phyloP scores from a whole-genome alignment of 2,329 filamentous ascomycete species.

The Calonectria pteridis region DNA sequence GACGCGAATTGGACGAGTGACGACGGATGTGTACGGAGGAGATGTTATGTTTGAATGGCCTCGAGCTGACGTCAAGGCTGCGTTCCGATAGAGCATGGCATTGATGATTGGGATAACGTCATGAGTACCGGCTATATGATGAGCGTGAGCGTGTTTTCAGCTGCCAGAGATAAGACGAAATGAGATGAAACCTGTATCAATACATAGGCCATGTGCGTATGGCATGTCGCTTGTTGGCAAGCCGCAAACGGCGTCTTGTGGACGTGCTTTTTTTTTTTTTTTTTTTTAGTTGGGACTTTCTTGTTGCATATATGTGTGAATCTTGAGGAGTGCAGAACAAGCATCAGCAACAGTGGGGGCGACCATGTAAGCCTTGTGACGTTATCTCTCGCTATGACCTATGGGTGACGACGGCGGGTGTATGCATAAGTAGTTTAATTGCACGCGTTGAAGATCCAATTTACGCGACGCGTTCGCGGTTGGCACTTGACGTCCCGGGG shows the following conservation, averaged over 20 bases:
- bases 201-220: background rate
- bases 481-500: conserved; percentile 34
- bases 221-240: background rate
- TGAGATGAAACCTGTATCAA: conserved; percentile 14
- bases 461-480: conserved; percentile 43
- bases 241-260: conserved; percentile 7
- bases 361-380: background rate
- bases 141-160: background rate
- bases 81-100: conserved; percentile 57
- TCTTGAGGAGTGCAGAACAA: background rate
- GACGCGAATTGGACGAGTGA: conserved; percentile 69
- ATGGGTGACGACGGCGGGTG: background rate
- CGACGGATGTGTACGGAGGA: conserved; percentile 73
- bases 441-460: conserved; percentile 23
- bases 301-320: background rate
- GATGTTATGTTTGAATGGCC: conserved; percentile 76
- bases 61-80: conserved; percentile 71
- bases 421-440: background rate
- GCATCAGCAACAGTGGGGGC: background rate
- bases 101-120: background rate
- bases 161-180: background rate
- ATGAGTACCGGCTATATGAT: background rate
- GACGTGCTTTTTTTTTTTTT: background rate
- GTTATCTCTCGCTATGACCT: background rate
- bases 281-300: background rate